Evolutionary conservation across 139 green algal species (phyloP).

Genomic region (Penium margaritaceum): DNA sequence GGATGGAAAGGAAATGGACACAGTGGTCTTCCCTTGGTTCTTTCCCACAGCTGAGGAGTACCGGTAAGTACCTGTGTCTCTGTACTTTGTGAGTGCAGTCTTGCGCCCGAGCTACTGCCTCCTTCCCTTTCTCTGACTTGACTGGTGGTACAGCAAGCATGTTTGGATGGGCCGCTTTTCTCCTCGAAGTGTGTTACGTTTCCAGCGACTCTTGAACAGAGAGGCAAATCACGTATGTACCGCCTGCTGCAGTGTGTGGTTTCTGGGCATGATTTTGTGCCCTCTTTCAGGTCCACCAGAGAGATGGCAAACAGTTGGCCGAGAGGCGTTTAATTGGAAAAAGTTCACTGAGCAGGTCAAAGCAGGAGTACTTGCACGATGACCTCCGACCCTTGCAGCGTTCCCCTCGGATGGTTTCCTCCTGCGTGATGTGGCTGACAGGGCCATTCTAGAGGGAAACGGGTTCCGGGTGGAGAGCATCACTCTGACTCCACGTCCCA

Average conservation of each 20-base stretch:
- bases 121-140: too few species aligned
- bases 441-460: conserved; percentile 3
- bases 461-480: conserved; percentile 27
- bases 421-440: not conserved
- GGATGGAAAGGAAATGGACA: too few species aligned
- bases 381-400: not conserved
- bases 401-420: not conserved
- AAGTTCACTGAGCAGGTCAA: not conserved
- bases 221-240: too few species aligned
- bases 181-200: not conserved
- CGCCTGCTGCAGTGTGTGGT: too few species aligned
- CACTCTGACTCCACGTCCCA: conserved; percentile 16
- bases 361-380: not conserved
- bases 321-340: not conserved
- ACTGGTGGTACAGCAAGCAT: not conserved
- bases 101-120: too few species aligned
- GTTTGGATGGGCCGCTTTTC: not conserved
- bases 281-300: not conserved
- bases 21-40: conserved; percentile 22
- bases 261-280: not conserved
- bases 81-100: not conserved
- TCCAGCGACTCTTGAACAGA: not conserved
- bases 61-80: not conserved
- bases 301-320: not conserved
- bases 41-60: conserved; percentile 43